These are phyloP conservation scores for Neocucurbitaria cava DNA, from an alignment of 2,329 filamentous ascomycete genomes.

Conservation along the genomic window DNA sequence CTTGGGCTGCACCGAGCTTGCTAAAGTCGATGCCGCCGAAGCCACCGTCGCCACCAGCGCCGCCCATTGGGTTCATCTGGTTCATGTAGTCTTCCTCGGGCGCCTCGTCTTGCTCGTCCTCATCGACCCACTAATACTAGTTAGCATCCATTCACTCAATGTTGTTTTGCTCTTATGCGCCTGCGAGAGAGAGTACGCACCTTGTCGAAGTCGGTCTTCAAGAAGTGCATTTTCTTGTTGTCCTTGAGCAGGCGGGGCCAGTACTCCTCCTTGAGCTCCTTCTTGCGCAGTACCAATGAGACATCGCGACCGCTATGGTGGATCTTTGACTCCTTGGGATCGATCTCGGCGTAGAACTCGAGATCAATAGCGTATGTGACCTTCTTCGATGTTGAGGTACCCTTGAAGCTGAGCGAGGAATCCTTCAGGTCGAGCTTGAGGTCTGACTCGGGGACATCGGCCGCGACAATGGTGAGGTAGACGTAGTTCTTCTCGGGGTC, in stretches of 20 bases:
- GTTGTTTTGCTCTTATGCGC: not conserved
- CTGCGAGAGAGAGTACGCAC: constrained; percentile 51
- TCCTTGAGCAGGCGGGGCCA: constrained; percentile 97
- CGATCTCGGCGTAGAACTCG: constrained; percentile 90
- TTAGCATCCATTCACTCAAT: constrained; percentile 24
- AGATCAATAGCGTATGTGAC: constrained; percentile 84
- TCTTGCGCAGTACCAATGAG: constrained; percentile 93
- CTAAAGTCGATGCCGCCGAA: constrained; percentile 93
- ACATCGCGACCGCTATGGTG: constrained; percentile 89
- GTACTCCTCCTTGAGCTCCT: constrained; percentile 91
- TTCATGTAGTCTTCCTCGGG: constrained; percentile 72
- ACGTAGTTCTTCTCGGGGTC: constrained; percentile 91
- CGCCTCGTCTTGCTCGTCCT: constrained; percentile 96
- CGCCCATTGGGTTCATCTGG: constrained; percentile 61
- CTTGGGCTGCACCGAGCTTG: constrained; percentile 70
- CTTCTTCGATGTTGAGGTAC: constrained; percentile 83
- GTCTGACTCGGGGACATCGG: constrained; percentile 78
- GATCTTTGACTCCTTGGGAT: constrained; percentile 80
- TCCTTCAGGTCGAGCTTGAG: constrained; percentile 76
- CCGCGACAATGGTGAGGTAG: constrained; percentile 88
- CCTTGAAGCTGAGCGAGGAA: constrained; percentile 82
- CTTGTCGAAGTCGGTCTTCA: constrained; percentile 99
- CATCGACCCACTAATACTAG: constrained; percentile 78
- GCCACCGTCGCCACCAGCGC: constrained; percentile 65
- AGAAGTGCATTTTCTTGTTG: constrained; percentile 85